Conservation (phyloP, 495 filamentous ascomycete genomes). For the Penicillium herquei region DNA sequence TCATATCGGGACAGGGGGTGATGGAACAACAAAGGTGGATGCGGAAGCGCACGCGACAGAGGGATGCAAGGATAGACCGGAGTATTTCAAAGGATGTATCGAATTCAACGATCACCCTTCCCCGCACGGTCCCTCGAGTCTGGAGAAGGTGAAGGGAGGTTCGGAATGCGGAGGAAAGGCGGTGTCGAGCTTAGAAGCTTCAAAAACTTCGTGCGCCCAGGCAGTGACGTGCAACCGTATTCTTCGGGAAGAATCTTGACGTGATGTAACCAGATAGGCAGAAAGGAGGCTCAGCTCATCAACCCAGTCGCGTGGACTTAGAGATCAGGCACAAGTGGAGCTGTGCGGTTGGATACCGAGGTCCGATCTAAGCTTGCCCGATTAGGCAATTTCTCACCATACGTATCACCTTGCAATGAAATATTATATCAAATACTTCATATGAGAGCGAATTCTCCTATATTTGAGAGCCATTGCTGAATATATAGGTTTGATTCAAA, state of each 20-base stretch:
- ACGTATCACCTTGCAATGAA: not conserved
- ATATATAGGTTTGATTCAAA: no score
- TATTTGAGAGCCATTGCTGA: no score
- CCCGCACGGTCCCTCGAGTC: slow-evolving; percentile 11
- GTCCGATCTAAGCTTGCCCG: not conserved
- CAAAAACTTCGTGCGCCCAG: no score
- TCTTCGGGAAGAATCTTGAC: no score
- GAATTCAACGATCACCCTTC: slow-evolving; percentile 1
- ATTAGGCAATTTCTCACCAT: not conserved
- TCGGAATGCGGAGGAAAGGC: slow-evolving; percentile 5
- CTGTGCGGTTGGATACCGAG: not conserved
- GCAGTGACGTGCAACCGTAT: no score
- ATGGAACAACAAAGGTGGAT: not conserved
- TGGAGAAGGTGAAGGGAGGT: not conserved
- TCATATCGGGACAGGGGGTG: slow-evolving; percentile 2
- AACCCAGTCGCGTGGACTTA: not conserved
- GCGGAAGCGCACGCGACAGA: not conserved
- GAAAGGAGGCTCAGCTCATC: no score
- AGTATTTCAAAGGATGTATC: not conserved
- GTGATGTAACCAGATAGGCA: no score
- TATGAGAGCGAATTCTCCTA: no score
- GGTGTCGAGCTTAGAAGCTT: not conserved
- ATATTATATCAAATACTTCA: no score
- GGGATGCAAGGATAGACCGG: not conserved
- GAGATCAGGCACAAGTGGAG: not conserved